phyloP scores from a whole-genome alignment of 2,329 filamentous ascomycete species.

The Fusarium annulatum region DNA sequence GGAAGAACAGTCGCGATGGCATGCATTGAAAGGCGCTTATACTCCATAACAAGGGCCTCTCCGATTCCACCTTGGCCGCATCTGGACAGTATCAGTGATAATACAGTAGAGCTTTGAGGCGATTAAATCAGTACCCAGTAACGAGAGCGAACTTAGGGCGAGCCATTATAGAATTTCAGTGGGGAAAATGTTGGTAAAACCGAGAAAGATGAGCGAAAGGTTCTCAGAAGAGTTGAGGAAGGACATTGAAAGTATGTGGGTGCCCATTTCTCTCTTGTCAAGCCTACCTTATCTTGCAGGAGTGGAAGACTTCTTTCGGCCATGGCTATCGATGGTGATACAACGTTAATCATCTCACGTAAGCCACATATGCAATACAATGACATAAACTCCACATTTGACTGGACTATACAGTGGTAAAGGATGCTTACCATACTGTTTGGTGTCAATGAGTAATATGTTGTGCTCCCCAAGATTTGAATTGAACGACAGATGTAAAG shows the following conservation, averaged over 20 bases:
- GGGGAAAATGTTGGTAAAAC: no score
- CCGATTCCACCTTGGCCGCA: background rate
- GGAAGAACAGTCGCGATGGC: background rate
- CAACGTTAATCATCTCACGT: background rate
- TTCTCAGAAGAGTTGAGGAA: background rate
- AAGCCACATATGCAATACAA: background rate
- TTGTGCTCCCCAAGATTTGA: background rate
- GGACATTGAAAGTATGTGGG: background rate
- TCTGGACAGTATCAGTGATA: background rate
- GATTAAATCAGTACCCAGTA: background rate
- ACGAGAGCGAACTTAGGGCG: background rate
- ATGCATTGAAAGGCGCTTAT: background rate
- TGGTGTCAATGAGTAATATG: background rate
- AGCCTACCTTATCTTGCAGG: background rate
- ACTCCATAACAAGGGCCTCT: background rate
- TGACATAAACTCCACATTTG: background rate
- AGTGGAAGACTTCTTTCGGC: accelerated
- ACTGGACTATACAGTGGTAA: background rate
- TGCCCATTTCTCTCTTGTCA: background rate
- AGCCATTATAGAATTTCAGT: background rate
- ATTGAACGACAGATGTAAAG: background rate
- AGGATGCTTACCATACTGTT: background rate
- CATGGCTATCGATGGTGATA: background rate
- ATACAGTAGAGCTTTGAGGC: accelerated
- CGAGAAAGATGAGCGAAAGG: accelerated